These are phyloP conservation scores for Parastagonospora nodorum DNA, from an alignment of 2,329 filamentous ascomycete species.

Conservation along the genomic window DNA sequence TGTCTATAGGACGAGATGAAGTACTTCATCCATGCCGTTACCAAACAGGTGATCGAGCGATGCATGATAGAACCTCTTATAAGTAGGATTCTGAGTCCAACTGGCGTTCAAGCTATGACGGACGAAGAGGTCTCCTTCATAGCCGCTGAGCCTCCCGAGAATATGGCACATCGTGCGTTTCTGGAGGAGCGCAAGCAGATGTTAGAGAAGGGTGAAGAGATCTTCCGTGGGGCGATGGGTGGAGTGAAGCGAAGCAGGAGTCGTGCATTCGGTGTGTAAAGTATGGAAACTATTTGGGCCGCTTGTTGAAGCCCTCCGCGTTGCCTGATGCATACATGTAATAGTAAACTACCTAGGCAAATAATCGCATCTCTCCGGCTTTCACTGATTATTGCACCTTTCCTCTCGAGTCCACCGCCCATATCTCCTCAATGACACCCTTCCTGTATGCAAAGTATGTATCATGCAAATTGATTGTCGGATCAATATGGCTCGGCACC, in stretches of 20 bases:
- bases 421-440: conserved; percentile 57
- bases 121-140: conserved; percentile 43
- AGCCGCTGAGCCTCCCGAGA: conserved; percentile 41
- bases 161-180: conserved; percentile 26
- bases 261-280: no score
- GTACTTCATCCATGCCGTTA: conserved; percentile 43
- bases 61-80: conserved; percentile 40
- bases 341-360: no score
- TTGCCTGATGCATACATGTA: no score
- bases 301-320: no score
- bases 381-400: conserved; percentile 53
- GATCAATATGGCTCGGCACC: conserved; percentile 61
- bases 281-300: neutral
- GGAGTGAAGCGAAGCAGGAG: conserved; percentile 3
- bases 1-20: conserved; percentile 41
- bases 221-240: conserved; percentile 38
- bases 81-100: conserved; percentile 35
- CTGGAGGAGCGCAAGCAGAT: conserved; percentile 36
- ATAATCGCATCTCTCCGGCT: no score
- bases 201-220: conserved; percentile 44
- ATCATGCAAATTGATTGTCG: conserved; percentile 59
- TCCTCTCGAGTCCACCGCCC: conserved; percentile 57
- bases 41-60: conserved; percentile 48
- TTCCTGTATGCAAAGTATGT: conserved; percentile 57
- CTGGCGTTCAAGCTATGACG: conserved; percentile 33